Percentiles rank a stretch among this genome's conserved stretches.
phyloP scores from a whole-genome alignment of 768 basidiomycete species.

The Lactarius indigo region DNA sequence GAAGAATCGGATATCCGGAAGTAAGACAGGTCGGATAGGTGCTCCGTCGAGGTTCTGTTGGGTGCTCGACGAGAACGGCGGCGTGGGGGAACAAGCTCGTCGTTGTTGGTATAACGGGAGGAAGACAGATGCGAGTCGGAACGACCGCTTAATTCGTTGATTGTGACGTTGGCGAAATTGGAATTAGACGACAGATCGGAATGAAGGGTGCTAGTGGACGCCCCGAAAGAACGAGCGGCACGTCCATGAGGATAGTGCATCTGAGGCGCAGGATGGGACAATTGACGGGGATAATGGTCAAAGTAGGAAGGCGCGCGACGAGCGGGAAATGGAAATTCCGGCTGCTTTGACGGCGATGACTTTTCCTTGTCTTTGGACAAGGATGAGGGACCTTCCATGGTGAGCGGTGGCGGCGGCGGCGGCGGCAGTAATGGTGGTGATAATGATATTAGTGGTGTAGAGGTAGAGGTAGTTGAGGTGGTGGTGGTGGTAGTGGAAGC shows the following conservation, averaged over 20 bases:
- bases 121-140: slow-evolving; percentile 10
- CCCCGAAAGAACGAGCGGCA: slow-evolving; percentile 1
- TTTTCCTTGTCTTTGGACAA: slow-evolving; percentile 34
- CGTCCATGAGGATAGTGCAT: slow-evolving; percentile 3
- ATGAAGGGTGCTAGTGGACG: slow-evolving; percentile 14
- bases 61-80: slow-evolving; percentile 20
- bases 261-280: slow-evolving; percentile 38
- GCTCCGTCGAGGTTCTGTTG: slow-evolving; percentile 13
- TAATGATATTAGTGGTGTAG: background rate
- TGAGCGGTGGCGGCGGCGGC: background rate
- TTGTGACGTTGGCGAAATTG: slow-evolving; percentile 14
- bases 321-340: slow-evolving; percentile 25
- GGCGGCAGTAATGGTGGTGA: background rate
- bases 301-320: slow-evolving; percentile 28
- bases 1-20: slow-evolving; percentile 65
- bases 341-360: slow-evolving; percentile 25
- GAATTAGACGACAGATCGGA: slow-evolving; percentile 22
- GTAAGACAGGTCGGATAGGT: slow-evolving; percentile 22
- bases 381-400: background rate
- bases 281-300: slow-evolving; percentile 45
- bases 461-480: background rate
- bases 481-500: background rate
- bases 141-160: slow-evolving; percentile 3
- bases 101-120: slow-evolving; percentile 1
- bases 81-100: slow-evolving; percentile 16